Base-by-base conservation (phyloP, 345 rosid species). In the Hirschfeldia incana region DNA sequence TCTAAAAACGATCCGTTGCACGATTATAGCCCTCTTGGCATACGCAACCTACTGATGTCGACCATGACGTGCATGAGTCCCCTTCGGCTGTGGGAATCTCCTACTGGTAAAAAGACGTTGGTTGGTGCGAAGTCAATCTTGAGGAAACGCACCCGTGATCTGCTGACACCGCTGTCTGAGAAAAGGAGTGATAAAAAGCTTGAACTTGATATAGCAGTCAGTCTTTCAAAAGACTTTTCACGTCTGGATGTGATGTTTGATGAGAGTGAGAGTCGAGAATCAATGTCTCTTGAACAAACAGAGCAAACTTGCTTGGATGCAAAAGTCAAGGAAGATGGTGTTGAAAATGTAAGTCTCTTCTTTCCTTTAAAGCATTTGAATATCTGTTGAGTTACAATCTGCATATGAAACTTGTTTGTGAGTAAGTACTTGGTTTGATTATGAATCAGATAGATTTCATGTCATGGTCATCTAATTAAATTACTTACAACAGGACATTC, bases 1-100 rank as follows among this genome's bases (percentile, higher is more conserved):
- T 44, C 53, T 13, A 44, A 44, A 44, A 44, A 92, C 66, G 98
- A 93, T 72, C 81, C 78, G 80, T 89, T 87, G 78, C 98, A 90
- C 76, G 99, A 95, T 75, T 95, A 89, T 62, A 95, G 99, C 74
- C 99, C 99, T 62, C 93, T 95, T 26, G 99, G 99, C 37, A 90
- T 95, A 71, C 97, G 99, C 63, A 97, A 95, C 82, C 81, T 95
- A 75, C 90, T 90, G 91, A 86, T 93, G 92, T 89, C 97, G 67
- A 89, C 98, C 77, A 84, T 87, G 89, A 87, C 88, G 83, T 90
- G 97, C 85, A 85, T 93, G 73, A 89, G 94, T 70, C 99, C 99
- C 63, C 88, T 93, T 83, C 85, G 92, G 76, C 83, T 93, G 67
- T 95, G 99, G 99, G 96, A 88, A 73, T 95, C 99, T 32, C 96